Base-by-base conservation (phyloP, 2,329 filamentous ascomycete species). In the Diaporthe longicolla region DNA sequence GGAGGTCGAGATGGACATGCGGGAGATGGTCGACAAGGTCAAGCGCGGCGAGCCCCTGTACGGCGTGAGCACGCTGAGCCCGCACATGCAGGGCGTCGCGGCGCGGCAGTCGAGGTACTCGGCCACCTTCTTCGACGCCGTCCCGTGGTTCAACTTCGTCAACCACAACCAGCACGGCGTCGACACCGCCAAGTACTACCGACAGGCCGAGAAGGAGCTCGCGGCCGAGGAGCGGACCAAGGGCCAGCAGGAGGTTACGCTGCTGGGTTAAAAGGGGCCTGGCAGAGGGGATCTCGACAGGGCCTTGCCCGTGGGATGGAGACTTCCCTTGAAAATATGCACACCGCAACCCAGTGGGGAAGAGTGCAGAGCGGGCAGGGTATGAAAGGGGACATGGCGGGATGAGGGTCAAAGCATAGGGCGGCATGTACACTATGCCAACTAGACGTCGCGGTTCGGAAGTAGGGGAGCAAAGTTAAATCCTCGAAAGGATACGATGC, bases 101-200 rank as follows among this genome's bases (percentile, higher is more conserved):
- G 92, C 94, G 74, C 89, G 97, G 79, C 97, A 99, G 87, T 98
- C 95, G 81, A 90, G 97, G 82, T 98, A 98, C 88, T 93, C 94
- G 50, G 93, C 93, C 54, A 88, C 97, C 43, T 97, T 96, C 84
- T 86, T 94, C 77, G 93, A 95, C 81, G 91, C 96, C 71, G 86
- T 99, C 73, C 95, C 96, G 52, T 98, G 95, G 97, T 96, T 98
- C 86, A 99, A 99, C 88, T 93, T 99, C 85, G 96, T 98, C 81
- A 98, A 99, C 85, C 97, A 99, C 85, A 92, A 91, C 82, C 87
- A 97, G 90, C 97, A 99, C 83, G 97, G 97, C 79, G 94, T 99
- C 74, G 97, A 99, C 83, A 99, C 97, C 43, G 95, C 96, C 77
- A 99, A 99, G 87, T 99, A 99, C 87, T 99, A 97, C 85, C 93